These are phyloP conservation scores for Botrytis sinoallii DNA, from an alignment of 2,329 filamentous ascomycete genomes.

Conservation along the genomic window DNA sequence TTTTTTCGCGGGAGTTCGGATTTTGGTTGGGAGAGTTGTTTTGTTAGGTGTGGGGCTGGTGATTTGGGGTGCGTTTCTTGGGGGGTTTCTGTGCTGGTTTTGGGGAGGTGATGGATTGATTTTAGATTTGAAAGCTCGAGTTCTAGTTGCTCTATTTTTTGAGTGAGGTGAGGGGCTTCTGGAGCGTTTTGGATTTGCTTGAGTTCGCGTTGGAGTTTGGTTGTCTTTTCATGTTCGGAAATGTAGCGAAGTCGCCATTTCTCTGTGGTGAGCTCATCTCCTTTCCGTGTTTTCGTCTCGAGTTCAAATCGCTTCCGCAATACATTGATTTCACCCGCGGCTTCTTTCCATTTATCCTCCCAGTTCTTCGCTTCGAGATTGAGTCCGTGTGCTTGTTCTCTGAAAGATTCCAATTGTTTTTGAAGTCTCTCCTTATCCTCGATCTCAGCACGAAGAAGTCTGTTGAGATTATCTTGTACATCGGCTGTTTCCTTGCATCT, in stretches of 20 bases:
- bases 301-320: background rate
- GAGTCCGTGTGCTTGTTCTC: background rate
- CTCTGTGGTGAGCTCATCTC: background rate
- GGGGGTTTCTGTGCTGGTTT: accelerated
- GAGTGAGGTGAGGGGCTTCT: background rate
- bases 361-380: background rate
- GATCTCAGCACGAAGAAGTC: background rate
- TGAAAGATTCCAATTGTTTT: background rate
- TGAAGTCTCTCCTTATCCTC: background rate
- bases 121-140: no score
- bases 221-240: background rate
- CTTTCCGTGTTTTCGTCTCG: background rate
- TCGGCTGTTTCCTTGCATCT: background rate
- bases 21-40: background rate
- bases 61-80: background rate
- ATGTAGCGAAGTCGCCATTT: background rate
- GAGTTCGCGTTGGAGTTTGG: background rate
- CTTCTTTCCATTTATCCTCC: background rate
- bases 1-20: background rate
- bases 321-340: no score
- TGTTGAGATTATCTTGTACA: background rate
- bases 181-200: background rate
- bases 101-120: no score
- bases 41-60: background rate
- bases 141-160: background rate